Evolutionary conservation across 306 rosid species (phyloP), one percentile per base, ranked within the genome.

Genomic region (Citrullus amarus): DNA sequence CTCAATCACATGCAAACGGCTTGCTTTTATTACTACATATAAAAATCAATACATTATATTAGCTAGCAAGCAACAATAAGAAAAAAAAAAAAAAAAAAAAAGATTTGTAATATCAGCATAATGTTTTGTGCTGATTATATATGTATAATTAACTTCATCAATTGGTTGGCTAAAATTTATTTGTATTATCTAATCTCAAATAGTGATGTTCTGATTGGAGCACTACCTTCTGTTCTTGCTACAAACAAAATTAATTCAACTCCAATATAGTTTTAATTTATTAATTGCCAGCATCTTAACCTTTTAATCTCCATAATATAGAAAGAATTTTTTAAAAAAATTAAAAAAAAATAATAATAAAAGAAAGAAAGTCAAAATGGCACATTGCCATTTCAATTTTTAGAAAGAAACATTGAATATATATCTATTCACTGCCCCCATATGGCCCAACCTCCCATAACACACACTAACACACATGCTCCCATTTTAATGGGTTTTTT

Each of bases 151-250:
- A 58, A 58, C 2, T 65, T 7, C 54, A n/a, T 0, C 2, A 51
- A 38, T 68, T 41, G 54, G 7, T 41, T 43, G 10, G 9, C 34
- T 22, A 22, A 25, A 71, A 48, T 13, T 50, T 48, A 48, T 8
- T 28, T 28, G 15, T 32, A 72, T 72, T 72, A 72, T 72, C 77
- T 72, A 50, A 72, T 72, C 77, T 16, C 8, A 50, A 41, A 68
- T 50, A 72, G 77, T 72, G 77, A 72, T 72, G 1, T 46, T 72
- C 59, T 50, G 0, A 50, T 72, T 48, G 77, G 77, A 72, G 77
- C 77, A 72, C 77, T 72, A 72, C 25, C 8, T 71, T 72, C 0
- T 72, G 77, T 72, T 50, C 43, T 72, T 48, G 60, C 77, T 72
- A 72, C 36, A 72, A 72, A 72, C 41, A 72, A 50, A 72, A 50